Evolutionary conservation across 345 rosid species (phyloP).

Genomic region (Hibiscus trionum): DNA sequence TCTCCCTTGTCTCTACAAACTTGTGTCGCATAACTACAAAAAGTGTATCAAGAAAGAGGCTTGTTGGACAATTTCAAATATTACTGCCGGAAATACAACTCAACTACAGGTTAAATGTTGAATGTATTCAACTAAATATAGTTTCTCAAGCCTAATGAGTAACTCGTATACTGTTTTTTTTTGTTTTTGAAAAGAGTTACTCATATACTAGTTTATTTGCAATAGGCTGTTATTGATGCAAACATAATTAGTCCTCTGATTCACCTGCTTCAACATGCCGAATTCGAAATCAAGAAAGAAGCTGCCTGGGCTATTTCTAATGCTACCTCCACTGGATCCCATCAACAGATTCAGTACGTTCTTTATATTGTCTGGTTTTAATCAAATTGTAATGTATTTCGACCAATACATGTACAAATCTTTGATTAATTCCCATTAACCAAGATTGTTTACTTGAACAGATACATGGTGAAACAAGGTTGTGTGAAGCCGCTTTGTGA

Average conservation of each 20-base stretch:
- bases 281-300: slow-evolving; percentile 75
- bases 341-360: slow-evolving; percentile 59
- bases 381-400: background rate
- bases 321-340: slow-evolving; percentile 64
- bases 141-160: background rate
- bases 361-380: background rate
- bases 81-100: slow-evolving; percentile 62
- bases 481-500: slow-evolving; percentile 65
- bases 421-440: no score
- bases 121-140: background rate
- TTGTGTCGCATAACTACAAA: slow-evolving; percentile 43
- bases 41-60: slow-evolving; percentile 80
- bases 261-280: slow-evolving; percentile 49
- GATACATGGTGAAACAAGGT: slow-evolving; percentile 57
- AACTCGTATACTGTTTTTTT: background rate
- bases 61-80: slow-evolving; percentile 83
- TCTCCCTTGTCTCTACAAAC: slow-evolving; percentile 48
- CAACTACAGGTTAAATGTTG: slow-evolving; percentile 55
- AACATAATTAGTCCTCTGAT: slow-evolving; percentile 47
- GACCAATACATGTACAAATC: no score
- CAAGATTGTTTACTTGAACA: slow-evolving; percentile 1
- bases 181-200: background rate
- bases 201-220: background rate
- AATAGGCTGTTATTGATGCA: slow-evolving; percentile 63
- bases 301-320: slow-evolving; percentile 83